Evolutionary conservation across 2,329 filamentous ascomycete species (phyloP), one percentile per base, ranked within the genome.

Genomic region (Calonectria crousiana): DNA sequence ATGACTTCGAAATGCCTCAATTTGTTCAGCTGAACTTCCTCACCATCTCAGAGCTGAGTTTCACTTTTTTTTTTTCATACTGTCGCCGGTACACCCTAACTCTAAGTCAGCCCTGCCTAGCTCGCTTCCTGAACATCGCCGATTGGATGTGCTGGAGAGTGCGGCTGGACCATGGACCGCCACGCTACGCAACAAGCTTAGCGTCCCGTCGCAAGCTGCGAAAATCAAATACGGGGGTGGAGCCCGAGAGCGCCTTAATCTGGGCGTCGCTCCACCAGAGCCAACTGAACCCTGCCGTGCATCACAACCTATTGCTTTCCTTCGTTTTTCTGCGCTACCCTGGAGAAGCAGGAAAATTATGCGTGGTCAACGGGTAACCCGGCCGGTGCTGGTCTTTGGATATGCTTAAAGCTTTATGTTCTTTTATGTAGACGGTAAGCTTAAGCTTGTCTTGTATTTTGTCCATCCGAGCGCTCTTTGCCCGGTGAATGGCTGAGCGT

Each of bases 21-120:
- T 14, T 28, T 14, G 0, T 23, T 28, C 56, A 62, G 56, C 56
- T 62, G 56, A 62, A 30, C 34, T 26, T 32, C 1, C 6, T 4
- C 6, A n/a, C 52, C 20, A 32, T 20, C 18, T 5, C 26, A 32
- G 2, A 41, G 23, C 34, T 26, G 56, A 62, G 56, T 62, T 62
- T 62, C 56, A 62, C 23, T 41, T 62, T 18, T 14, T 34, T 11
- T 23, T 2, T 10, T 11, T 34, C 56, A 34, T 23, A 18, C 53
- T 23, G 11, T 62, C 56, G 56, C 56, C 26, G 56, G 56, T 62
- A 26, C 56, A 41, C 56, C 56, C 56, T 62, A 62, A 62, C 56
- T 41, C 16, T 62, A 62, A 62, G 34, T 62, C 56, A 62, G 56
- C 56, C 56, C 56, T 62, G 56, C 18, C 56, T 62, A 62, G 56